A percentile compares a stretch with the other conserved stretches of the same genome.
Conservation (phyloP, 2,329 filamentous ascomycete genomes). For the Colletotrichum tamarilloi region DNA sequence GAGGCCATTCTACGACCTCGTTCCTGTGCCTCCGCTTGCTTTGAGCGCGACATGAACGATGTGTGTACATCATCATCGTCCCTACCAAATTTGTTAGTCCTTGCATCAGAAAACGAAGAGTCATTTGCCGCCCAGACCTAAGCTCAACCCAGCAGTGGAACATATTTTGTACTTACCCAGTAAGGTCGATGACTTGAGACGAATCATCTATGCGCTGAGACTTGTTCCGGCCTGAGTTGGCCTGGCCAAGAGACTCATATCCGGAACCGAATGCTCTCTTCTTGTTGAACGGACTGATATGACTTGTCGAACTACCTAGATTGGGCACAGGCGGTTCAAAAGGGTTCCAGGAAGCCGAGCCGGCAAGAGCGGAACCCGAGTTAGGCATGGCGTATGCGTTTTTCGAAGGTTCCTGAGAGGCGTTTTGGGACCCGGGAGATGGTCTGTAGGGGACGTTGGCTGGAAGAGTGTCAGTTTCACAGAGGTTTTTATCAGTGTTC, state of each 20-base stretch:
- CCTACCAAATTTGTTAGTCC: constrained; percentile 40
- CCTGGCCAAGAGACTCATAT: constrained; percentile 4
- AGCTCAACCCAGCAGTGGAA: neutral
- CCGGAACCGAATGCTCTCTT: constrained; percentile 22
- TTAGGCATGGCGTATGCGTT: neutral
- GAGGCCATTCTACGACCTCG: neutral
- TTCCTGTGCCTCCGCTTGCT: neutral
- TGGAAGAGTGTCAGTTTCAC: neutral
- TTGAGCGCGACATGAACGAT: constrained; percentile 6
- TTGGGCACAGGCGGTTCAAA: neutral
- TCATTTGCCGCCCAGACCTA: too few species aligned
- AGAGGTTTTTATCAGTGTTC: neutral
- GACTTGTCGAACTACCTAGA: neutral
- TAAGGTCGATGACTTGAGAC: constrained; percentile 53
- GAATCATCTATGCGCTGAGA: constrained; percentile 27
- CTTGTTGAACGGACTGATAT: constrained; percentile 1
- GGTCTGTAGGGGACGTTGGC: neutral
- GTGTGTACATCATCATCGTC: constrained; percentile 47
- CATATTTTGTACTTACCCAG: constrained; percentile 47
- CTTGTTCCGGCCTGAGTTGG: constrained; percentile 20
- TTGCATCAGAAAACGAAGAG: neutral
- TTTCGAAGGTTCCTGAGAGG: neutral
- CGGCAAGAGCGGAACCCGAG: neutral
- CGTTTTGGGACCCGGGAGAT: neutral
- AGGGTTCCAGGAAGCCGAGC: neutral